Base-by-base conservation (phyloP, 352 stramenopile genomes). In the Pythium monospermum region DNA sequence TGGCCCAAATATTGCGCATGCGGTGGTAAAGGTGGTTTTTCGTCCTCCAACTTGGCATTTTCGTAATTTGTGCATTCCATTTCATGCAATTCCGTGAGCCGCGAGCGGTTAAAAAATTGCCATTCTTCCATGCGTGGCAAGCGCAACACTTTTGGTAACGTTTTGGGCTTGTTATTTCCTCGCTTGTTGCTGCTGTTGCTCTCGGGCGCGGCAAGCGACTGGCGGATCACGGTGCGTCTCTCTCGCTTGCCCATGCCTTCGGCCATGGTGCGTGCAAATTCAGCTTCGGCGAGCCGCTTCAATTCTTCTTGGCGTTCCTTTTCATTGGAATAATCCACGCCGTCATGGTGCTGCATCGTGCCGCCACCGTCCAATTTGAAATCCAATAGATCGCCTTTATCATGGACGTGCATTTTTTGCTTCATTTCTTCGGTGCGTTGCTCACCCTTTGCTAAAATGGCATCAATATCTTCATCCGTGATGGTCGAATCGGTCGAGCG, bases 381-480 rank as follows among this genome's bases (percentile, higher is more conserved):
- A 54, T 95, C 83, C 4, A 95, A 69, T 53, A 95, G 41, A 53
- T 92, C 79, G 41, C 80, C 82, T 63, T 95, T 93, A 57, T 92
- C 85, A 45, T 92, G 83, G 2, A 55, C 66, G 33, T 94, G 81
- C 64, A 94, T 68, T 42, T 94, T 94, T 50, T 88, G 66, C 67
- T 88, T 91, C 82, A 93, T 92, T 40, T 93, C 84, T 52, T 93
- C 84, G 7, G 83, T 92, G 19, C 83, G 72, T 40, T 89, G 78
- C 40, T 94, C 83, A 64, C 85, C 81, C 64, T 87, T 86, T 0
- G 83, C 94, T 66, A 99, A 85, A 61, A 99, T 97, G 6, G 91
- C 88, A 65, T 99, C 96, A 58, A 99, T 99, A 66, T 99, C 96
- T 57, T 98, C 95, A 49, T 99, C 96, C 7, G 93, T 98, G 59